phyloP scores from a whole-genome alignment of 1,139 yeast species.

The Blastobotrys indianensis region DNA sequence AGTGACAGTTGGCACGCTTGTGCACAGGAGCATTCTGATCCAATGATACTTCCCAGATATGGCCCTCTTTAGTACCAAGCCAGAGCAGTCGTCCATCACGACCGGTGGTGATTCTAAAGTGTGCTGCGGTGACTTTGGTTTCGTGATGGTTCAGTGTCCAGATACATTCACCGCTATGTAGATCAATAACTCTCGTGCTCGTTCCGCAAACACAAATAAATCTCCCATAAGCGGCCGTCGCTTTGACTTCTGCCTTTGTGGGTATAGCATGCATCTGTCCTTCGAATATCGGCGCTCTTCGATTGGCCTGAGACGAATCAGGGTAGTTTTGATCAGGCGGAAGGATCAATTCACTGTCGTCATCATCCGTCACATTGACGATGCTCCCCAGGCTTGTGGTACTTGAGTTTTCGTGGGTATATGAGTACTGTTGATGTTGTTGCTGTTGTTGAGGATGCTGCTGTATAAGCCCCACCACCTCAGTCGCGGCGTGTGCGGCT shows the following conservation, averaged over 20 bases:
- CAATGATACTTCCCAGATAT: constrained; percentile 30
- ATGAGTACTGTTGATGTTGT: too few relatives aligned
- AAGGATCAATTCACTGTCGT: neutral
- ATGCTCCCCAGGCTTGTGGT: neutral
- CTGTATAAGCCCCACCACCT: neutral
- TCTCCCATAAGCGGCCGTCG: constrained; percentile 26
- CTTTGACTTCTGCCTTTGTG: constrained; percentile 27
- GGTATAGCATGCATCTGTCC: constrained; percentile 28
- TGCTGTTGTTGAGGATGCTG: too few relatives aligned
- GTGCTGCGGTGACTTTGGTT: constrained; percentile 26
- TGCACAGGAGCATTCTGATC: constrained; percentile 18
- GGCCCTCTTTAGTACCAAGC: constrained; percentile 38
- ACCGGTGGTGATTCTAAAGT: constrained; percentile 5
- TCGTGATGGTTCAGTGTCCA: constrained; percentile 28
- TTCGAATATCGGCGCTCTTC: constrained; percentile 31
- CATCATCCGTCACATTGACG: neutral
- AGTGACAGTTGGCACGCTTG: constrained; percentile 29
- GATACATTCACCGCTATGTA: constrained; percentile 25
- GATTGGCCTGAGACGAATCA: constrained; percentile 33
- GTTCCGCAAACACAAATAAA: constrained; percentile 23
- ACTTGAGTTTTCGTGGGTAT: neutral
- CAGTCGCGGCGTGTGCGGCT: neutral
- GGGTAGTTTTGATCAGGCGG: constrained; percentile 22
- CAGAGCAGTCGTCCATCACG: constrained; percentile 26
- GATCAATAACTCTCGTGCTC: constrained; percentile 25